A percentile compares a stretch with the other conserved stretches of the same genome.
phyloP scores from a whole-genome alignment of 2,329 filamentous ascomycete genomes.

The Tolypocladium cylindrosporum region DNA sequence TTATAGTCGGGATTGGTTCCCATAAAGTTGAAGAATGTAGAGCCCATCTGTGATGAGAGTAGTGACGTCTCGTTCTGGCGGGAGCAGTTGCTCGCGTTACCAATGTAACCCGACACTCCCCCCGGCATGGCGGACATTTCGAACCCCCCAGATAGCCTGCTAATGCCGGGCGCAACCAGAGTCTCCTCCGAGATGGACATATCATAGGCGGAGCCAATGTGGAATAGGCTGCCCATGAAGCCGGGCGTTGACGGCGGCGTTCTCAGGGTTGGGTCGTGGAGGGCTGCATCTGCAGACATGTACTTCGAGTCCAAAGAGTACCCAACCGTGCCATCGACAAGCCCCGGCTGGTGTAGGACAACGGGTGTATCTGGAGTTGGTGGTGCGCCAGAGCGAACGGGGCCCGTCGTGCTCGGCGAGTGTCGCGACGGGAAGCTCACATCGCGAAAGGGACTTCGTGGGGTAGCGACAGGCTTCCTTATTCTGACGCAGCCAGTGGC shows the following conservation, averaged over 20 bases:
- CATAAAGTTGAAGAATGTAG: slow-evolving; percentile 28
- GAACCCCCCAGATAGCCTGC: slow-evolving; percentile 35
- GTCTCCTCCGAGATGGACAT: slow-evolving; percentile 34
- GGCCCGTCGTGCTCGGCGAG: slow-evolving; percentile 28
- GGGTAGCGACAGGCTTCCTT: slow-evolving; percentile 19
- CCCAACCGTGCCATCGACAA: slow-evolving; percentile 29
- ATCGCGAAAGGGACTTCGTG: slow-evolving; percentile 30
- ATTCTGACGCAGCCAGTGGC: slow-evolving; percentile 31
- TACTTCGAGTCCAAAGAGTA: slow-evolving; percentile 21
- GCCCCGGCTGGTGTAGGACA: slow-evolving; percentile 23
- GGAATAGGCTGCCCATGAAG: slow-evolving; percentile 29
- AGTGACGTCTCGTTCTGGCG: slow-evolving; percentile 37
- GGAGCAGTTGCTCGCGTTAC: slow-evolving; percentile 22
- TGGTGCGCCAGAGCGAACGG: slow-evolving; percentile 32
- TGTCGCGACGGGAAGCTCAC: slow-evolving; percentile 34
- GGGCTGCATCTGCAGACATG: slow-evolving; percentile 14
- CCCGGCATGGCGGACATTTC: slow-evolving; percentile 30
- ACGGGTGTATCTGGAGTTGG: slow-evolving; percentile 40
- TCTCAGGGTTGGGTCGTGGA: slow-evolving; percentile 35
- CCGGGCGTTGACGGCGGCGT: slow-evolving; percentile 46
- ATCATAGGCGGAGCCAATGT: slow-evolving; percentile 28
- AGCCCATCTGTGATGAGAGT: slow-evolving; percentile 31
- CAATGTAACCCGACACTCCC: slow-evolving; percentile 34
- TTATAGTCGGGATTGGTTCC: slow-evolving; percentile 37
- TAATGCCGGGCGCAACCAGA: slow-evolving; percentile 36